Base-by-base conservation (phyloP, 2,329 filamentous ascomycete species). In the Anthostomella pinea region DNA sequence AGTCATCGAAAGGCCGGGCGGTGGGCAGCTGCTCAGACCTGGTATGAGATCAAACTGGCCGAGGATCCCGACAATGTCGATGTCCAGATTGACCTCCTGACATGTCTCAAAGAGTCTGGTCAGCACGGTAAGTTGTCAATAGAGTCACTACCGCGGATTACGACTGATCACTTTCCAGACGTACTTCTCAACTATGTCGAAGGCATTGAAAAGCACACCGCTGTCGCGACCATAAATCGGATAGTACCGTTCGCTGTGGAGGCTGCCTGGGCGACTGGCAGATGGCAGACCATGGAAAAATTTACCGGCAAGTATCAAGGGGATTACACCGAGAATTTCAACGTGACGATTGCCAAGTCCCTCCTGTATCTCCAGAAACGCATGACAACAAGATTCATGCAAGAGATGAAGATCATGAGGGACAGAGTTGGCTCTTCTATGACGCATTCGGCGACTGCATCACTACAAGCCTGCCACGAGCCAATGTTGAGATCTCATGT, bases 1-100 rank as follows among this genome's bases (percentile, higher is more conserved):
- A 88, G 94, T 52, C 89, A 98, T 64, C 81, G 86, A 39, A 97
- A 95, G 61, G 87, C 90, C 14, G 93, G 93, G 4, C 76, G 90
- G 45, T 98, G 93, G 90, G 83, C 87, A 11, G 87, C 91, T 33
- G 93, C 90, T 16, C 93, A 97, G 64, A 95, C 87, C 46, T 98
- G 94, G 93, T 97, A 96, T 61, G 90, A 98, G 59, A 81, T 95
- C 47, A 83, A 90, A 46, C 72, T 97, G 21, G 83, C 85, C 3
- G 82, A 93, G 52, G 75, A 84, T 29, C 90, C 91, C 0, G 72
- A 83, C 35, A 83, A 95, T 56, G 59, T 77, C 13, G 85, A 94
- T 38, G 74, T 86, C 9, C 90, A 96, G 58, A 72, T 87, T 38
- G 86, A 94, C 52, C 73, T 98, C 22, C 69, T 98, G 35, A 85